Base-by-base conservation (phyloP, 2,329 filamentous ascomycete genomes). In the Colletotrichum australisinense region DNA sequence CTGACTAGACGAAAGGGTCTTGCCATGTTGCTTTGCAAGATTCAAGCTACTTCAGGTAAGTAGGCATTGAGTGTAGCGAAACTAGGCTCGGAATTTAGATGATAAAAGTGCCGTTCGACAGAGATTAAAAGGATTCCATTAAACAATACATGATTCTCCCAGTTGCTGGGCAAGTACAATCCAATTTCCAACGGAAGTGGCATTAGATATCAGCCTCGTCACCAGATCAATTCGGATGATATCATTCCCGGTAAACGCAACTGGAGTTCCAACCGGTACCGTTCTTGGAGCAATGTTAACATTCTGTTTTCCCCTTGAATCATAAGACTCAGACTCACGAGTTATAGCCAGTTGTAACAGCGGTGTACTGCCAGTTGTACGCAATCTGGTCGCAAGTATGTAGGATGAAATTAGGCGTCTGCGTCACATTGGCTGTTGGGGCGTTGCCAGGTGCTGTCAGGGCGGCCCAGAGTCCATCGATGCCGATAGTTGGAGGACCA, bases 271-370 rank as follows among this genome's bases (percentile, higher is more conserved):
- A 1, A 16, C 49, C 1, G 57, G 59, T 0, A 69, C 66, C 0
- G 70, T 64, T 1, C 70, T 73, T 14, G 35, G 8, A 0, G 30
- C n/a, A 7, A 22, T 22, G 76, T 59, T 14, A 86, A 76, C 74
- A 82, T 82, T 59, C 80, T 76, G 72, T 24, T n/a, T 4, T 11
- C 14, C 16, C 8, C n/a, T 2, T 5, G 2, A 2, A 12, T 19
- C 2, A 35, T 11, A 5, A 28, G 12, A 12, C 0, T 8, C 2
- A 14, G 22, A 69, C 62, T 26, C 22, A 71, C 71, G 71, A 66
- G 6, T 71, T 73, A 9, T n/a, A 57, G 0, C 60, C 71, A 1
- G 67, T 73, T 1, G 71, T 58, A 0, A 64, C 65, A 4, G 38
- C 69, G 3, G 8, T 26, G 26, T 67, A 72, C 42, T 55, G 46